phyloP scores from a whole-genome alignment of 495 filamentous ascomycete genomes.

The Hypoxylon fragiforme region DNA sequence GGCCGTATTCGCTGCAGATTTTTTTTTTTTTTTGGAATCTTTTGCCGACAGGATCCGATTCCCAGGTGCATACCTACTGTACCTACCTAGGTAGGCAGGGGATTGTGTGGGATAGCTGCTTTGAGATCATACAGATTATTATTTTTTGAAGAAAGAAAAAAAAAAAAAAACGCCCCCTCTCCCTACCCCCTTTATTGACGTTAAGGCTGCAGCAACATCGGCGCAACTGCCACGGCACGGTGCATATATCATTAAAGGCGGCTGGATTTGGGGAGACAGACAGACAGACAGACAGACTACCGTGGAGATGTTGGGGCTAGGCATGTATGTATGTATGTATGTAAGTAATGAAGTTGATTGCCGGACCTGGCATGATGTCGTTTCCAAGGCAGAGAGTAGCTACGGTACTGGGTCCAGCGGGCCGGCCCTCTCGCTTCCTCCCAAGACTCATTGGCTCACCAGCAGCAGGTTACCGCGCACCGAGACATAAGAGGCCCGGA shows the following conservation, averaged over 20 bases:
- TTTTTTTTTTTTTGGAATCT: not conserved
- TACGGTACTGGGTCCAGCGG: no score
- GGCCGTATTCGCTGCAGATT: not conserved
- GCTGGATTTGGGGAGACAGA: not conserved
- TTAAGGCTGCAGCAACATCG: slow-evolving; percentile 14
- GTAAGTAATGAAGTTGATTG: no score
- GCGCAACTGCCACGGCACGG: slow-evolving; percentile 11
- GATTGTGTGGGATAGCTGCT: no score
- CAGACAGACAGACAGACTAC: no score
- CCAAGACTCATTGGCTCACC: slow-evolving; percentile 31
- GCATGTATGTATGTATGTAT: no score
- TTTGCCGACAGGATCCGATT: not conserved
- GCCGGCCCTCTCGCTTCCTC: slow-evolving; percentile 32
- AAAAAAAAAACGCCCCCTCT: no score
- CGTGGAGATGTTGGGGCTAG: not conserved
- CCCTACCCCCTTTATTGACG: slow-evolving; percentile 3
- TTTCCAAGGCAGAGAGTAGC: no score
- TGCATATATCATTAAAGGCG: slow-evolving; percentile 16
- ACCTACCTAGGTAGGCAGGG: no score
- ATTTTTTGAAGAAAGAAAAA: no score
- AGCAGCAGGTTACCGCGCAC: slow-evolving; percentile 27
- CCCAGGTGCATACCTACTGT: not conserved
- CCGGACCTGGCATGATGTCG: no score
- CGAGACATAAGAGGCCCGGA: slow-evolving; percentile 25
- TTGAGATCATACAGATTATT: no score